These are phyloP conservation scores for Saururus chinensis DNA, from an alignment of 164 flowering plant species.

Conservation along the genomic window DNA sequence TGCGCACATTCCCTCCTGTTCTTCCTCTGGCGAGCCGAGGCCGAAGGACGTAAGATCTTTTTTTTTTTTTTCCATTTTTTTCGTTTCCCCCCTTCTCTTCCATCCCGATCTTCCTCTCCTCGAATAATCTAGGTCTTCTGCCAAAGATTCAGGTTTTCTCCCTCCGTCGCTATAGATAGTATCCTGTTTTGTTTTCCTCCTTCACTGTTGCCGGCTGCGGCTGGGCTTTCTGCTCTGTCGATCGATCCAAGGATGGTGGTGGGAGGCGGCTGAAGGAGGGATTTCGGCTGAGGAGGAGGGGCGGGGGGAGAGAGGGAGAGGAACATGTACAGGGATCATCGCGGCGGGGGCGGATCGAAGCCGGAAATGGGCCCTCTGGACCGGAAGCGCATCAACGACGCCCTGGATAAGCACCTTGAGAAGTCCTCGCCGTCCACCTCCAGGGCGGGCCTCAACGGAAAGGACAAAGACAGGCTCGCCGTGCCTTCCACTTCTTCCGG, in stretches of 20 bases:
- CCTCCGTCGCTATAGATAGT: no score
- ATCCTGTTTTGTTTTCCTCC: no score
- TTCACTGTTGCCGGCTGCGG: background rate
- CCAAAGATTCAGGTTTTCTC: no score
- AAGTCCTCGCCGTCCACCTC: constrained; percentile 71
- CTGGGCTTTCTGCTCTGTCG: background rate
- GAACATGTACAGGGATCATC: constrained; percentile 34
- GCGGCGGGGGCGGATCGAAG: constrained; percentile 29
- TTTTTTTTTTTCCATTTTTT: no score
- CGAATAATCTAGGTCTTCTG: no score
- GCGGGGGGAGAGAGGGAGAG: no score
- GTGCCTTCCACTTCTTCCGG: constrained; percentile 24
- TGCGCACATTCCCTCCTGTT: no score
- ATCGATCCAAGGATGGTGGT: background rate
- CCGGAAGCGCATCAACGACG: constrained; percentile 70
- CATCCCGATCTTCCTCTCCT: no score
- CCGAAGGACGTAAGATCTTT: no score
- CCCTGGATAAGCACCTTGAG: constrained; percentile 62
- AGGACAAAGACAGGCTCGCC: constrained; percentile 30
- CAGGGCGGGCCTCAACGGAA: constrained; percentile 27
- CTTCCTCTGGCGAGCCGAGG: no score
- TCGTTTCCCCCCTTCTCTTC: no score
- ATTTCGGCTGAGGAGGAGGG: no score
- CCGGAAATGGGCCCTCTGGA: constrained; percentile 24
- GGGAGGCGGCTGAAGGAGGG: constrained; percentile 6